Evolutionary conservation across 2,329 filamentous ascomycete genomes (phyloP).

Genomic region (Pseudogymnoascus sp.): DNA sequence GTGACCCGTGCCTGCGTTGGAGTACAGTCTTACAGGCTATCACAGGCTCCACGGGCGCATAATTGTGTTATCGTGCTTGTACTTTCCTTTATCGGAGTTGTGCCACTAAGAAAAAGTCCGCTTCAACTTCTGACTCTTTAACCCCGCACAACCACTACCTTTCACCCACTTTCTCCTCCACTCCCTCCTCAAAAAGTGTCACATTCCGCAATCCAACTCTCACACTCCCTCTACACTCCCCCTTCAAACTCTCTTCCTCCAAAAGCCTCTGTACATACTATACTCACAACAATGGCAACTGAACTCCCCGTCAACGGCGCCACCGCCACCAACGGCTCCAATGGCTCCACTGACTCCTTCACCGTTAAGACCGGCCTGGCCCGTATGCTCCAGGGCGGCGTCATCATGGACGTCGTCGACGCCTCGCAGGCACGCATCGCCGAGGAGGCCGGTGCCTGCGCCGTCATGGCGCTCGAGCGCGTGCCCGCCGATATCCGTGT

Average conservation of each 20-base stretch:
- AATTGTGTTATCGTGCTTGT: background rate
- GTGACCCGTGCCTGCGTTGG: background rate
- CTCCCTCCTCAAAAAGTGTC: background rate
- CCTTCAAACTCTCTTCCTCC: background rate
- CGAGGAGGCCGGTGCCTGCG: slow-evolving; percentile 89
- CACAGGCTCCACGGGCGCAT: too few relatives aligned
- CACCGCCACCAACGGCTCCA: slow-evolving; percentile 16
- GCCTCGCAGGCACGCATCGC: slow-evolving; percentile 90
- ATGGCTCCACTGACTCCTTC: slow-evolving; percentile 43
- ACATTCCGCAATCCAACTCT: background rate
- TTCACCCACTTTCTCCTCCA: background rate
- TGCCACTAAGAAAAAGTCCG: background rate
- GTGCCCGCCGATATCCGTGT: slow-evolving; percentile 92
- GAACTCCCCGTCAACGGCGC: slow-evolving; percentile 35
- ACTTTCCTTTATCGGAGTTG: background rate
- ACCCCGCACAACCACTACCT: background rate
- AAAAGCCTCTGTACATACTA: background rate
- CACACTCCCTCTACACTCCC: background rate
- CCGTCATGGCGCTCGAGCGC: slow-evolving; percentile 97
- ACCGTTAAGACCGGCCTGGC: slow-evolving; percentile 91
- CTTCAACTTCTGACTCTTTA: background rate
- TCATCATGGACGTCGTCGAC: slow-evolving; percentile 98
- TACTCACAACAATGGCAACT: slow-evolving; percentile 32
- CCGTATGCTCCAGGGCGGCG: slow-evolving; percentile 97
- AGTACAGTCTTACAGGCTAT: too few relatives aligned